Base-by-base conservation (phyloP, 768 basidiomycete genomes). In the Clitopilus passeckerianus region DNA sequence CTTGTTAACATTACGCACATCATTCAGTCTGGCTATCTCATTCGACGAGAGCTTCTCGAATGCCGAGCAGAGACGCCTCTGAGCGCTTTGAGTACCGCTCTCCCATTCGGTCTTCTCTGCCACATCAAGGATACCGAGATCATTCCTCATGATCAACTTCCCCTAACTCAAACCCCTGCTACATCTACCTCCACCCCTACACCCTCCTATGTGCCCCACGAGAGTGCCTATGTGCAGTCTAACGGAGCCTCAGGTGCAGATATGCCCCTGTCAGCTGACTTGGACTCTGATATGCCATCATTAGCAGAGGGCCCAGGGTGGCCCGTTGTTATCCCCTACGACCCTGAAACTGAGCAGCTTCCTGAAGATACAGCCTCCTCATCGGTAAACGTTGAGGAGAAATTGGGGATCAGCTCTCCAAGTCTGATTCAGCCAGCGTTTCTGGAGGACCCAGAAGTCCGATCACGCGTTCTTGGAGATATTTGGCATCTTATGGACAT, bases 401-500 rank as follows among this genome's bases (percentile, higher is more conserved):
- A n/a, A 33, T 10, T 35, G 54, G 27, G 54, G 9, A 55, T 34
- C 33, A 30, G 18, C 18, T 18, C 35, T n/a, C 15, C 34, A 5
- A 41, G 34, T 20, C n/a, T 22, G 35, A 57, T 6, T 15, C 35
- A 34, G n/a, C 23, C 5, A 4, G 7, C 23, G 14, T 20, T 35
- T 18, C 24, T 27, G 7, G 7, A 34, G 20, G 53, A 59, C 37
- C 37, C 52, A 6, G 53, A 59, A 54, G 37, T 59, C 8, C 59
- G 41, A 5, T 55, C 59, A 9, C 58, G 55, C 16, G 66, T 55
- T 22, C 33, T 57, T 20, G 54, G 58, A 37, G 64, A 65, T 52
- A 9, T 57, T 8, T 65, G 59, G 54, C 66, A 66, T 57, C 46
- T 61, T 16, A 60, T 66, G 54, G 53, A 67, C 37, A 59, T 62